Percentiles rank a stretch among this genome's conserved stretches.
phyloP scores from a whole-genome alignment of 2,329 filamentous ascomycete species.

The Plectosphaerella sp. region DNA sequence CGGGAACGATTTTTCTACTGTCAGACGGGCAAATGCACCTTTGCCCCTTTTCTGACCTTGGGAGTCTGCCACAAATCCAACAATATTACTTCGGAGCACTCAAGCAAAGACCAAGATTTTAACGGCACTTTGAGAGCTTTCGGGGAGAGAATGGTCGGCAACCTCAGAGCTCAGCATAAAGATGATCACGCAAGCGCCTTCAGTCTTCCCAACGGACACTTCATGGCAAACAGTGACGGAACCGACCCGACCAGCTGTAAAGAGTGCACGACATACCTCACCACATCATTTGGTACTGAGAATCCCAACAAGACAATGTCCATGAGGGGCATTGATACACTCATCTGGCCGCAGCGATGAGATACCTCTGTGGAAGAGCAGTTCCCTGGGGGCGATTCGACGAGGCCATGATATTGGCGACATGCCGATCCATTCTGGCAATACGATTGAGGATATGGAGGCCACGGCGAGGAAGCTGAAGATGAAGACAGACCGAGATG shows the following conservation, averaged over 20 bases:
- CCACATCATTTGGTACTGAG: background rate
- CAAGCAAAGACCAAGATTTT: no score
- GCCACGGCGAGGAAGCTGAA: background rate
- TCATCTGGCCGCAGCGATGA: background rate
- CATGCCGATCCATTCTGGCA: background rate
- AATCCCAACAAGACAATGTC: conserved; percentile 2
- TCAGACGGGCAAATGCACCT: conserved; percentile 13
- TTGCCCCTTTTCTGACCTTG: conserved; percentile 10
- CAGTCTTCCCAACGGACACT: conserved; percentile 2
- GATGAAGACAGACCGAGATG: background rate
- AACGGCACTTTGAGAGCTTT: no score
- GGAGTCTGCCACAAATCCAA: conserved; percentile 13
- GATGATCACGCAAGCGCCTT: conserved; percentile 1
- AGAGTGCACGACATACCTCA: background rate
- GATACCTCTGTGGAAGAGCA: conserved; percentile 5
- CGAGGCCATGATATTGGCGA: conserved; percentile 3
- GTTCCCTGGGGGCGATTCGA: conserved; percentile 3
- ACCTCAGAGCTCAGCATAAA: background rate
- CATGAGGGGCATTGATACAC: conserved; percentile 3
- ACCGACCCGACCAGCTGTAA: background rate
- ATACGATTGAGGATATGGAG: conserved; percentile 10
- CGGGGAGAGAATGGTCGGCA: no score
- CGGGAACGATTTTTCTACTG: conserved; percentile 7
- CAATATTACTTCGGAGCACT: conserved; percentile 7
- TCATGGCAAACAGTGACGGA: conserved; percentile 3